These are phyloP conservation scores for Ogataea neopini DNA, from an alignment of 805 yeast species.

Conservation along the genomic window DNA sequence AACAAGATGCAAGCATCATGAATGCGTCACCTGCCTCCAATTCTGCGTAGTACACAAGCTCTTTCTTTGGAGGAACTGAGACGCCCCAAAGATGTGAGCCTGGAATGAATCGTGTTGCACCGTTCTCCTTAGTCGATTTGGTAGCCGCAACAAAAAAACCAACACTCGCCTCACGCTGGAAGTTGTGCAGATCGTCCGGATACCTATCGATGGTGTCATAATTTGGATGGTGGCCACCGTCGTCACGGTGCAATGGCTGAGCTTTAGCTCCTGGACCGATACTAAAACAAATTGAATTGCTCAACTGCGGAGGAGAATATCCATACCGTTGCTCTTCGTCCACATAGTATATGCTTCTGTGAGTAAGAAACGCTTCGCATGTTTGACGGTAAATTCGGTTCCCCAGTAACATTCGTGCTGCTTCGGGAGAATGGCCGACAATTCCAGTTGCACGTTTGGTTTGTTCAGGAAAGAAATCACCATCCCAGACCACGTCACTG, in stretches of 20 bases:
- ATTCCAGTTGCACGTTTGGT: slow-evolving; percentile 16
- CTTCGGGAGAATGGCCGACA: slow-evolving; percentile 15
- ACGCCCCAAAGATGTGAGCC: slow-evolving; percentile 35
- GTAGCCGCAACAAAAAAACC: slow-evolving; percentile 31
- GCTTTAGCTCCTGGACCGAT: slow-evolving; percentile 32
- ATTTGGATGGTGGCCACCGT: slow-evolving; percentile 33
- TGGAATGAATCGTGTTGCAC: slow-evolving; percentile 36
- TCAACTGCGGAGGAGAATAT: slow-evolving; percentile 25
- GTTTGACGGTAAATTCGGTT: slow-evolving; percentile 8
- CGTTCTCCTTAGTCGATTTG: slow-evolving; percentile 31
- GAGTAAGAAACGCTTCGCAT: slow-evolving; percentile 18
- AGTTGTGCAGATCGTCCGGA: slow-evolving; percentile 12
- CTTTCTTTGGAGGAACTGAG: slow-evolving; percentile 23
- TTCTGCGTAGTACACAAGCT: slow-evolving; percentile 25
- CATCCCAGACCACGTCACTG: slow-evolving; percentile 21
- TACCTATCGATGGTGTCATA: slow-evolving; percentile 18
- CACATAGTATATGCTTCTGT: slow-evolving; percentile 13
- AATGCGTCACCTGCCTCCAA: slow-evolving; percentile 30
- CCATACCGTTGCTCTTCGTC: slow-evolving; percentile 20
- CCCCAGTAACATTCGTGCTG: slow-evolving; percentile 11
- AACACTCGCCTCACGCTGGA: slow-evolving; percentile 24
- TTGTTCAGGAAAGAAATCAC: slow-evolving; percentile 16
- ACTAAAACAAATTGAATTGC: slow-evolving; percentile 28
- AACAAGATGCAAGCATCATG: slow-evolving; percentile 29
- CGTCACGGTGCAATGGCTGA: slow-evolving; percentile 34